Percentiles rank a stretch among this genome's conserved stretches.
phyloP scores from a whole-genome alignment of 2,329 filamentous ascomycete genomes.

The Ophiostoma perfectum region DNA sequence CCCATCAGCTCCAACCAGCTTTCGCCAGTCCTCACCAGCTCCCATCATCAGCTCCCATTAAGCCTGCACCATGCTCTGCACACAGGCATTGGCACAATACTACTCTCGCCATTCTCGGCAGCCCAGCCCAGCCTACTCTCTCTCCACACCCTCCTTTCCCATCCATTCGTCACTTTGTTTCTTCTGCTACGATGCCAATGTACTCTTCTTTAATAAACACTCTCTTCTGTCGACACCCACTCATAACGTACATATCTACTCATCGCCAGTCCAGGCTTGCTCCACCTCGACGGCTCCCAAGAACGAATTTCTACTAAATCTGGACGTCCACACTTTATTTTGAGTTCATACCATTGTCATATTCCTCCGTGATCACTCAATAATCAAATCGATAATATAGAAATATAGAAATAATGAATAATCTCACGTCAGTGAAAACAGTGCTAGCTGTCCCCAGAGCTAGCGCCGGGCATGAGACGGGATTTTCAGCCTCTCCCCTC shows the following conservation, averaged over 20 bases:
- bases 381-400: neutral
- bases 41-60: neutral
- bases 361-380: conserved; percentile 1
- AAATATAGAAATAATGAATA: neutral
- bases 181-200: too few species aligned
- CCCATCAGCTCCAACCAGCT: too few species aligned
- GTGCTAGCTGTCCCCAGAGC: neutral
- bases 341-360: neutral
- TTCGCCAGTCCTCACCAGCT: neutral
- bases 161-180: too few species aligned
- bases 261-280: neutral
- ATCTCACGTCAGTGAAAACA: neutral
- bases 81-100: neutral
- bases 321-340: conserved; percentile 1
- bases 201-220: too few species aligned
- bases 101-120: conserved; percentile 1
- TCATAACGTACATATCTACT: neutral
- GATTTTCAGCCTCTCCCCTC: conserved; percentile 7
- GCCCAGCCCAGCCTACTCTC: neutral
- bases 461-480: neutral
- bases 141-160: neutral
- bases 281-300: conserved; percentile 1
- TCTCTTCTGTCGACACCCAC: too few species aligned
- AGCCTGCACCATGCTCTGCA: neutral
- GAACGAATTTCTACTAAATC: neutral